A percentile compares a stretch with the other conserved stretches of the same genome.
Conservation (phyloP, 495 filamentous ascomycete species). For the Aspergillus nanangensis region DNA sequence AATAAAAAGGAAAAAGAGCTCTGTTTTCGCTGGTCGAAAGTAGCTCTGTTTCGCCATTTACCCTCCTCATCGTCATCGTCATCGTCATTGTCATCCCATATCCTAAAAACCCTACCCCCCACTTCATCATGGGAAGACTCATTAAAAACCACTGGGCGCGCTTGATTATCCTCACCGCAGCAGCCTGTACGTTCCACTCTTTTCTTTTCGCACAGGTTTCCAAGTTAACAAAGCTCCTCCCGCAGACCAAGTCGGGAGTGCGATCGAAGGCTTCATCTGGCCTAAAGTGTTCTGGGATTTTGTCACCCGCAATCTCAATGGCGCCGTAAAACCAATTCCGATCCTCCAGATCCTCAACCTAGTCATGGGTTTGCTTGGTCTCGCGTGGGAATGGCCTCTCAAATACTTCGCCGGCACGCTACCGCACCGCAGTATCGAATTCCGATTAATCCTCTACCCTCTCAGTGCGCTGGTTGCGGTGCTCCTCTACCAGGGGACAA, state of each 20-base stretch:
- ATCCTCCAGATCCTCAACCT: conserved; percentile 91
- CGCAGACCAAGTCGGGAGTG: conserved; percentile 79
- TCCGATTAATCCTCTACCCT: conserved; percentile 78
- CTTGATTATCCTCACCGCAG: conserved; percentile 82
- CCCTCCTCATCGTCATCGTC: no score
- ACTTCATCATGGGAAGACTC: conserved; percentile 76
- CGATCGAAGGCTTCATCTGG: conserved; percentile 91
- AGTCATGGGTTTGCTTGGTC: conserved; percentile 73
- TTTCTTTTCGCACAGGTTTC: neutral
- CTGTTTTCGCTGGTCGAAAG: conserved; percentile 27
- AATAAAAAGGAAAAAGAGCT: neutral
- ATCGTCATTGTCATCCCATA: no score
- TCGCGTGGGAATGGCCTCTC: conserved; percentile 93
- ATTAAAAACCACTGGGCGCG: conserved; percentile 99
- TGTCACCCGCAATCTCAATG: conserved; percentile 84
- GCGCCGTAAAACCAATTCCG: conserved; percentile 80
- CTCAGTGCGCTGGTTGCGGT: conserved; percentile 68
- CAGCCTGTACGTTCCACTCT: conserved; percentile 60
- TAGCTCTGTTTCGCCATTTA: conserved; percentile 5
- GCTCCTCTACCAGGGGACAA: conserved; percentile 88
- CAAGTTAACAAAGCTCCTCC: conserved; percentile 23
- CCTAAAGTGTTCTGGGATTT: conserved; percentile 99
- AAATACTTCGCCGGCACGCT: conserved; percentile 55
- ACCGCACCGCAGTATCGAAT: conserved; percentile 83
- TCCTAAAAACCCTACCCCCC: no score